A percentile compares a stretch with the other conserved stretches of the same genome.
Evolutionary conservation across 2,329 filamentous ascomycete genomes (phyloP).

Genomic region (Dactylella cylindrospora): DNA sequence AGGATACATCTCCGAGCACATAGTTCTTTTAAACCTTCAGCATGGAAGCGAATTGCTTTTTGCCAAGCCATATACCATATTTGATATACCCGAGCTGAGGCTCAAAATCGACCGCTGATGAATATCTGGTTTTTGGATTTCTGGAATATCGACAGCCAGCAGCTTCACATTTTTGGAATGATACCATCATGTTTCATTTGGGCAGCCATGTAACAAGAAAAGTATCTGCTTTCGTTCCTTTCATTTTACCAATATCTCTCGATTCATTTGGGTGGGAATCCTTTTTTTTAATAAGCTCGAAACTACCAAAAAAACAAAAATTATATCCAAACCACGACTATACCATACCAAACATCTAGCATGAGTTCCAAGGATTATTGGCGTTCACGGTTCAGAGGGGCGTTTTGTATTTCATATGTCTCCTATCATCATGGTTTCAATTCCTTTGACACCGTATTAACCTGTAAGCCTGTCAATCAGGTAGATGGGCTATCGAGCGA

Average conservation of each 20-base stretch:
- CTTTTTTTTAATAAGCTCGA: no score
- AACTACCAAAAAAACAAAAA: no score
- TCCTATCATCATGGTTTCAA: background rate
- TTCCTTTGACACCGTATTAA: background rate
- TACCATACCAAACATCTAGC: conserved; percentile 11
- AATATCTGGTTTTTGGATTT: no score
- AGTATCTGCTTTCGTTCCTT: conserved; percentile 21
- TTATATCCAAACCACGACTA: no score
- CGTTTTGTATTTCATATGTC: conserved; percentile 10
- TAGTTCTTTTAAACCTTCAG: no score
- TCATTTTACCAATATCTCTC: no score
- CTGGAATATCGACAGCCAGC: no score
- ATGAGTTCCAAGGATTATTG: conserved; percentile 17
- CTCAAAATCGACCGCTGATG: no score
- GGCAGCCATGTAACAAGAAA: conserved; percentile 44
- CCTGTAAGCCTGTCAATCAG: background rate
- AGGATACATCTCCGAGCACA: no score
- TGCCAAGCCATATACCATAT: no score
- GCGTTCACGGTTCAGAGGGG: conserved; percentile 27
- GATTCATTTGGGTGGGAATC: conserved; percentile 19
- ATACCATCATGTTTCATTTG: conserved; percentile 44
- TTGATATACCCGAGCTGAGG: no score
- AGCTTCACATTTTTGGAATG: conserved; percentile 36
- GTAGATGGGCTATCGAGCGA: background rate
- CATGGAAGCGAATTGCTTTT: no score